Base-by-base conservation (phyloP, 2,329 filamentous ascomycete species). In the Tolypocladium tropicale region DNA sequence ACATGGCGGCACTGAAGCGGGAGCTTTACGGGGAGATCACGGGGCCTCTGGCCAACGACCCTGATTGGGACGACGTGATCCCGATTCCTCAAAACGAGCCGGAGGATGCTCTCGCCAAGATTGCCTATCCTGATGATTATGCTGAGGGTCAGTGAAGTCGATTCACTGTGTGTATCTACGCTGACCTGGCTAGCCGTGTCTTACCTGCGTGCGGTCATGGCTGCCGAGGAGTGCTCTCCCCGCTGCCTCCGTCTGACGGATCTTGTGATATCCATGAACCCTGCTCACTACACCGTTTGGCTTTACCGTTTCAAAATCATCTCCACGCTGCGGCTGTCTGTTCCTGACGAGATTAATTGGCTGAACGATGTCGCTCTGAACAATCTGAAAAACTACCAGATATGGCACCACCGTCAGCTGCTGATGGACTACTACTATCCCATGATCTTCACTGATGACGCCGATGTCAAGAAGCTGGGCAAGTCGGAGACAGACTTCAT, bases 281-380 rank as follows among this genome's bases (percentile, higher is more conserved):
- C 94, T 18, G 92, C 94, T 1, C 94, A 99, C 76, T 99, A 99
- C 75, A 99, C 94, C 18, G 93, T 97, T 59, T 99, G 94, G 94
- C 83, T 97, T 25, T 99, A 95, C 77, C 88, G 94, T 59, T 90
- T 92, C 63, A 84, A 86, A 66, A 88, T 87, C 54, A 74, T 97
- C 52, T 81, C 86, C 60, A 78, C 82, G 3, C 77, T 95, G 30
- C 71, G 81, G 52, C 78, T 86, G 52, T 75, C 85, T 55, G 76
- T 94, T 49, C 72, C 77, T 2, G 79, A 86, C 57, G 94, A 99
- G 71, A 78, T 96, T 51, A 75, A 77, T 48, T 99, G 93, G 91
- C 78, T 99, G 53, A 95, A 96, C 72, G 77, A 83, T 12, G 84
- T 94, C 32, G 89, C 93, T 12, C 77, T 95, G 54, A 78, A 83